phyloP scores from a whole-genome alignment of 1,284 basidiomycete genomes.

The Anthracocystis panici-leucophaei region DNA sequence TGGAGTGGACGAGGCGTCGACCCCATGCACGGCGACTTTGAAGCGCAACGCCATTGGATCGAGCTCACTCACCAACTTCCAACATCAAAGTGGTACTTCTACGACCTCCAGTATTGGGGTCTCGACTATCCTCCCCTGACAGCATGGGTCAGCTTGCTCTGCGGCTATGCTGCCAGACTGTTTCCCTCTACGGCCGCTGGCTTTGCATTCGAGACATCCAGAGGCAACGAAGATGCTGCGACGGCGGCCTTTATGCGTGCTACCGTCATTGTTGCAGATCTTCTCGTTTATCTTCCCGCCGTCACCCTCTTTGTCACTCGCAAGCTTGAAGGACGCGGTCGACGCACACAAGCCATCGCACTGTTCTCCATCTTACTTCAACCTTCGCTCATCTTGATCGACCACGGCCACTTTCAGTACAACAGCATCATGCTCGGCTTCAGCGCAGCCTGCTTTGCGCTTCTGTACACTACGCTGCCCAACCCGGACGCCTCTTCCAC shows the following conservation, averaged over 20 bases:
- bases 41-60: slow-evolving; percentile 95
- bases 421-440: slow-evolving; percentile 69
- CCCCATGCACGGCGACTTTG: slow-evolving; percentile 90
- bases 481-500: slow-evolving; percentile 50
- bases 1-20: slow-evolving; percentile 77
- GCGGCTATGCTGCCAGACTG: slow-evolving; percentile 28
- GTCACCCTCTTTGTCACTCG: slow-evolving; percentile 57
- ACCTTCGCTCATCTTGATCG: slow-evolving; percentile 84
- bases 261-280: slow-evolving; percentile 80
- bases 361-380: slow-evolving; percentile 78
- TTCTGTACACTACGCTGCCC: slow-evolving; percentile 62
- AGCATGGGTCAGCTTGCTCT: slow-evolving; percentile 73
- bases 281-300: slow-evolving; percentile 81
- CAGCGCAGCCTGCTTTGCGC: slow-evolving; percentile 55
- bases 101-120: slow-evolving; percentile 90
- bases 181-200: slow-evolving; percentile 39
- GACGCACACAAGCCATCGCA: slow-evolving; percentile 61
- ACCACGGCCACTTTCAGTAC: slow-evolving; percentile 89
- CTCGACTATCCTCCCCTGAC: slow-evolving; percentile 85
- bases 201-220: slow-evolving; percentile 79
- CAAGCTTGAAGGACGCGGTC: slow-evolving; percentile 59
- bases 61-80: slow-evolving; percentile 85
- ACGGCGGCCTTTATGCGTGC: slow-evolving; percentile 81
- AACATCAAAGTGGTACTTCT: slow-evolving; percentile 82
- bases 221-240: slow-evolving; percentile 78